These are phyloP conservation scores for Carex pumila DNA, from an alignment of 176 grass and related monocot genomes.

Conservation along the genomic window DNA sequence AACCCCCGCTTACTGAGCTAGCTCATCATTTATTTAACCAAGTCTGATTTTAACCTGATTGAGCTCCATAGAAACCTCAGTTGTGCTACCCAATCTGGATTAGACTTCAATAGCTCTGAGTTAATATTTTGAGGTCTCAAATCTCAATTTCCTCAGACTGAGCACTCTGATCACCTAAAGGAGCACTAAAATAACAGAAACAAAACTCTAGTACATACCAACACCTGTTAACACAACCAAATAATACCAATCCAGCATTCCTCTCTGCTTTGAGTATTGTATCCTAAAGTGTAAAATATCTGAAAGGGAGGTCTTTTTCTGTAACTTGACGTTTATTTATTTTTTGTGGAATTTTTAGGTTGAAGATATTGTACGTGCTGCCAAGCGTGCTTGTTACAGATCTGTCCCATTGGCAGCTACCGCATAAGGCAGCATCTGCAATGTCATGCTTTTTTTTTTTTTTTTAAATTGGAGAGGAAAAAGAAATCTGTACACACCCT, in stretches of 20 bases:
- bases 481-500: conserved; percentile 10
- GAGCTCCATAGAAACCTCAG: background rate
- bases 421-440: conserved; percentile 28
- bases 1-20: background rate
- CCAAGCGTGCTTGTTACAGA: conserved; percentile 78
- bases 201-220: background rate
- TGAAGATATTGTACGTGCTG: conserved; percentile 86
- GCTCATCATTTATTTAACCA: background rate
- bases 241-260: background rate
- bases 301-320: background rate
- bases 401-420: conserved; percentile 64
- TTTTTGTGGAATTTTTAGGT: conserved; percentile 33
- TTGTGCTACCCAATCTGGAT: background rate
- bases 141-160: background rate
- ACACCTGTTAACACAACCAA: background rate
- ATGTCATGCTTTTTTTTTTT: background rate
- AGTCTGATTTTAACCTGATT: background rate
- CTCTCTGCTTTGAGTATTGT: background rate
- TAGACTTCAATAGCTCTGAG: background rate
- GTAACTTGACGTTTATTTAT: background rate
- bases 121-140: background rate
- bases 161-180: background rate
- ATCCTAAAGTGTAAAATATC: background rate
- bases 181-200: background rate
- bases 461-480: conserved; percentile 5